These are phyloP conservation scores for Breynia disticha DNA, from an alignment of 441 rosid species.

Conservation along the genomic window DNA sequence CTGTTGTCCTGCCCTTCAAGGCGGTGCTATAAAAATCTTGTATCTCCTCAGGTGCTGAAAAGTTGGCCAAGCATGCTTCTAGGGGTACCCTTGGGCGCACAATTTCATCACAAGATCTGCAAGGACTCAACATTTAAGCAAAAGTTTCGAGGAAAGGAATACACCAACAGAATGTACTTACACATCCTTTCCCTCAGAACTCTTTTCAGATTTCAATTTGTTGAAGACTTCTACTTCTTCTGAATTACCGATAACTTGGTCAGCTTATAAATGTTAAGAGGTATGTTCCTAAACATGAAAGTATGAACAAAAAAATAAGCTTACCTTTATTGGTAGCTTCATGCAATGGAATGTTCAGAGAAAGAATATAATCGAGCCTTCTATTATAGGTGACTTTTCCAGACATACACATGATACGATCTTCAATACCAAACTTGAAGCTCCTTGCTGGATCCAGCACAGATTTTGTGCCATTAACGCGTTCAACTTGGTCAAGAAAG, in stretches of 20 bases:
- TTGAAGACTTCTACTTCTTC: slow-evolving; percentile 63
- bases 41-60: slow-evolving; percentile 74
- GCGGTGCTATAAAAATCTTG: slow-evolving; percentile 85
- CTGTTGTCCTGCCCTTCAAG: slow-evolving; percentile 76
- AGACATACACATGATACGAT: slow-evolving; percentile 75
- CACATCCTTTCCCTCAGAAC: slow-evolving; percentile 59
- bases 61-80: slow-evolving; percentile 82
- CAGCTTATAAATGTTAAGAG: slow-evolving; percentile 8
- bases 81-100: slow-evolving; percentile 94
- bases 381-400: slow-evolving; percentile 84
- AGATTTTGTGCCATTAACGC: slow-evolving; percentile 43
- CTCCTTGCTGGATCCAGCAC: slow-evolving; percentile 76
- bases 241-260: slow-evolving; percentile 31
- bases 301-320: background rate
- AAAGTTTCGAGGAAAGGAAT: slow-evolving; percentile 10
- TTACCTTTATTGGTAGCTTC: slow-evolving; percentile 83
- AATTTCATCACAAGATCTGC: slow-evolving; percentile 62
- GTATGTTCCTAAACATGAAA: slow-evolving; percentile 1
- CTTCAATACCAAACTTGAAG: slow-evolving; percentile 95
- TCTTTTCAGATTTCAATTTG: slow-evolving; percentile 51
- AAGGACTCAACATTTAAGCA: slow-evolving; percentile 22
- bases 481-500: slow-evolving; percentile 90
- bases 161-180: slow-evolving; percentile 26
- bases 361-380: slow-evolving; percentile 84
- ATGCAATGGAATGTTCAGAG: slow-evolving; percentile 82